Conservation (phyloP, 495 filamentous ascomycete genomes). For the Penicillium tannophilum region DNA sequence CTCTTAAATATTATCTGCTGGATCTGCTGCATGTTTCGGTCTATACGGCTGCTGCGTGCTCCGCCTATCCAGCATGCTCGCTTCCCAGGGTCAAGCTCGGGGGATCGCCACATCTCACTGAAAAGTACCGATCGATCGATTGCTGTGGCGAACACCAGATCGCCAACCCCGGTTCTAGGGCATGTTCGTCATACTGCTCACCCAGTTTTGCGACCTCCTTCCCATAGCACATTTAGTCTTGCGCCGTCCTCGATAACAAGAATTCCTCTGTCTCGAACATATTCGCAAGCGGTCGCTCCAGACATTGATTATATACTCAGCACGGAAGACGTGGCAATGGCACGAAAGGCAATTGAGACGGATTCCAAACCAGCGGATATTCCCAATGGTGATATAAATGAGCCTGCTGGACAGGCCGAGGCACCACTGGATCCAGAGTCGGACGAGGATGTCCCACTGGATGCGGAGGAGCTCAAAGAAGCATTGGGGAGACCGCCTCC, state of each 20-base stretch:
- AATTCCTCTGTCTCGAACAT: constrained; percentile 7
- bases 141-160: constrained; percentile 30
- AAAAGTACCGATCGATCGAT: constrained; percentile 32
- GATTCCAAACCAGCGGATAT: constrained; percentile 24
- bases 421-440: constrained; percentile 48
- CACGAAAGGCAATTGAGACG: constrained; percentile 3
- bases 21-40: constrained; percentile 41
- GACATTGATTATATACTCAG: neutral
- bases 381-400: constrained; percentile 19
- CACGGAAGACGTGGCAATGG: constrained; percentile 12
- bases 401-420: constrained; percentile 22
- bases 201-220: constrained; percentile 2
- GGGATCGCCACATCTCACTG: constrained; percentile 34
- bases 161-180: constrained; percentile 16
- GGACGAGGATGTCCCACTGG: constrained; percentile 46
- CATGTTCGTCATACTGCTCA: constrained; percentile 23
- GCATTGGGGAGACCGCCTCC: constrained; percentile 67
- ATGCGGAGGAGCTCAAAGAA: constrained; percentile 48
- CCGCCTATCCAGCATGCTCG: constrained; percentile 37
- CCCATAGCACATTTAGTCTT: neutral
- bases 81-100: constrained; percentile 27
- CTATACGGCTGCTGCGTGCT: constrained; percentile 29
- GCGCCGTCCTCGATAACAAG: neutral
- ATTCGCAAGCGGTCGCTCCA: constrained; percentile 6
- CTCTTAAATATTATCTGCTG: constrained; percentile 1